phyloP scores from a whole-genome alignment of 768 basidiomycete species.

The Neoboletus brunneissimus region DNA sequence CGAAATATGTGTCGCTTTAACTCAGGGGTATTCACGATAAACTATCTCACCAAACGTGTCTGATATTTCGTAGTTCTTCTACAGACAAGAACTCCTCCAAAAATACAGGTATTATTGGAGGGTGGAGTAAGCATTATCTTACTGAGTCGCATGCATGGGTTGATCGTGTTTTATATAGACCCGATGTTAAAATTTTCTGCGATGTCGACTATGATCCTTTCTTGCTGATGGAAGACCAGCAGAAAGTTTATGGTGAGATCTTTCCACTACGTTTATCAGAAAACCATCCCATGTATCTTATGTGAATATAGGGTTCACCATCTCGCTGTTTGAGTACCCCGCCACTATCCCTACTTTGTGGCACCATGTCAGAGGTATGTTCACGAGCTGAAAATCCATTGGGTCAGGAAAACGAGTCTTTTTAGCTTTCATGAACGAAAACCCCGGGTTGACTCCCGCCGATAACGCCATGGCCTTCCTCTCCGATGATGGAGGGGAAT shows the following conservation, averaged over 20 bases:
- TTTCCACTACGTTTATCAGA: background rate
- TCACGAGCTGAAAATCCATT: background rate
- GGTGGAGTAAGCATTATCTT: conserved; percentile 60
- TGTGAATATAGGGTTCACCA: conserved; percentile 59
- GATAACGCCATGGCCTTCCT: conserved; percentile 74
- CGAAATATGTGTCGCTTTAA: conserved; percentile 97
- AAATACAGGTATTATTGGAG: conserved; percentile 89
- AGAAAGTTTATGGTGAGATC: conserved; percentile 74
- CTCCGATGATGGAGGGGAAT: conserved; percentile 63
- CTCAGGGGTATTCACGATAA: conserved; percentile 57
- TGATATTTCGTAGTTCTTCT: conserved; percentile 63
- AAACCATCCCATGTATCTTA: conserved; percentile 25
- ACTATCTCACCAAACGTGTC: background rate
- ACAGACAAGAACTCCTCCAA: conserved; percentile 70
- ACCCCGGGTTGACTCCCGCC: conserved; percentile 59
- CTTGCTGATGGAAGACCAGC: conserved; percentile 71
- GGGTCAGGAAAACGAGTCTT: background rate
- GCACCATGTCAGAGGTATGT: conserved; percentile 64
- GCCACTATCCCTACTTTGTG: conserved; percentile 82
- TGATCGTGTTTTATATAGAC: conserved; percentile 40
- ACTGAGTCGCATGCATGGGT: conserved; percentile 1
- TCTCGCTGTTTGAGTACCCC: conserved; percentile 74
- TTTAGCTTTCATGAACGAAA: conserved; percentile 63
- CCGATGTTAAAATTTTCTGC: conserved; percentile 78
- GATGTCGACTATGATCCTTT: conserved; percentile 80